Base-by-base conservation (phyloP, 2,329 filamentous ascomycete genomes). In the Xylariaceae sp. region DNA sequence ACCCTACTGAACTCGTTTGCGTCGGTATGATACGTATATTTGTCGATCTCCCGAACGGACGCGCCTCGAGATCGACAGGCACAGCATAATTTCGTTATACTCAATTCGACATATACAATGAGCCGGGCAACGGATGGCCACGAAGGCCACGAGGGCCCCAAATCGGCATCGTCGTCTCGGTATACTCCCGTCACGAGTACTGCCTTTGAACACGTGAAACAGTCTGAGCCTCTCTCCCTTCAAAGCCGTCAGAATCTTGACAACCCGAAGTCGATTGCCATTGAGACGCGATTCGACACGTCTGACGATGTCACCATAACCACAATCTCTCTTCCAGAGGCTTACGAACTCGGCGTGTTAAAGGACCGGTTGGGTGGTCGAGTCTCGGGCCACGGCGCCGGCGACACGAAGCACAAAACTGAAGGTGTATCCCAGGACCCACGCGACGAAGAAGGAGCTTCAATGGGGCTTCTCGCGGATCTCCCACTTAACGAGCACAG, bases 291-390 rank as follows among this genome's bases (percentile, higher is more conserved):
- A n/a, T 83, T 80, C 57, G 72, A 86, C 34, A 91, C 88, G 0
- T 80, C 85, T 0, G 81, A 86, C 47, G 87, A 91, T 67, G 81
- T 87, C 0, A 81, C 91, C 12, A 81, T 91, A 45, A 74, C 85
- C 51, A 89, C 86, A 1, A 78, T 79, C 11, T 87, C 87, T 1
- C 67, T 89, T 3, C 74, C 80, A 34, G 87, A 91, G 71, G 87
- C 88, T 1, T 76, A 81, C 57, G 87, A 84, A 66, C 75, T 91
- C 53, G 91, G 91, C 66, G 65, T 74, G 4, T 68, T 88, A 42
- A 81, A 77, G 57, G 77, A 82, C 42, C 74, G 79, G 40, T 64
- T 79, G 12, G 58, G 72, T 11, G 64, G 67, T 8, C 62, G 60
- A 9, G 39, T 35, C 9, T 41, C 60, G 2, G 64, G 67, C 31